Evolutionary conservation across 2,329 filamentous ascomycete species (phyloP).

Genomic region (Paecilomyces fulvus): DNA sequence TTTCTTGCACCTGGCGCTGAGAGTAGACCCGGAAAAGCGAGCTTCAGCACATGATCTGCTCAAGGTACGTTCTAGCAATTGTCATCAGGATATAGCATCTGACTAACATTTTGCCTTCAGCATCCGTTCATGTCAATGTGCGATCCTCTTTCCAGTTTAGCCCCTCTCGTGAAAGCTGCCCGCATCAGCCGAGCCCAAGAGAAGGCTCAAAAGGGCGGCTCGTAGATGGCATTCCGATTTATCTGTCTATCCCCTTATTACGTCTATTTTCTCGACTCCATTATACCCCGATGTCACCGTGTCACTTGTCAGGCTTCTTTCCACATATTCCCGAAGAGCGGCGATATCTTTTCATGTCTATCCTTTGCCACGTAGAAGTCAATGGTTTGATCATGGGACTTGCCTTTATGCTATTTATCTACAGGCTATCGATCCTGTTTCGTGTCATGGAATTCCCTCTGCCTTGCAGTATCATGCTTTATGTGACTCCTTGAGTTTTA

Average conservation of each 20-base stretch:
- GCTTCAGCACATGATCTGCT: constrained; percentile 90
- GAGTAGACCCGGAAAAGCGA: constrained; percentile 94
- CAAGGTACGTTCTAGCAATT: constrained; percentile 54
- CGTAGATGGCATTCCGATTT: constrained; percentile 17
- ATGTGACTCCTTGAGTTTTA: not conserved
- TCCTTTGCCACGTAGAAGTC: constrained; percentile 1
- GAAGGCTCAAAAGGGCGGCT: constrained; percentile 58
- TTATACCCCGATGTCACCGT: constrained; percentile 17
- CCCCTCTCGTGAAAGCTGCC: constrained; percentile 79
- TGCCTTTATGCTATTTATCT: not conserved
- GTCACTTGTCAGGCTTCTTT: not conserved
- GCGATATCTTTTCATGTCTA: constrained; percentile 3
- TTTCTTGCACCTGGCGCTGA: constrained; percentile 85
- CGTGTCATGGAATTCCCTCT: not conserved
- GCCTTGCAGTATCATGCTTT: not conserved
- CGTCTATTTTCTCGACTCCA: constrained; percentile 11
- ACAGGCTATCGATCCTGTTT: not conserved
- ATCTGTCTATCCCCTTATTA: constrained; percentile 10
- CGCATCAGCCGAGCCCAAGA: constrained; percentile 79
- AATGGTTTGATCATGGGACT: constrained; percentile 1
- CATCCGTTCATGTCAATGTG: constrained; percentile 74
- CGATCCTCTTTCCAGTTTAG: constrained; percentile 65
- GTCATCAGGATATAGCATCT: not conserved
- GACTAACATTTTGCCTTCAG: constrained; percentile 36
- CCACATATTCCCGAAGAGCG: not conserved